Percentiles rank a stretch among this genome's conserved stretches.
These are phyloP conservation scores for Sporothrix globosa DNA, from an alignment of 2,329 filamentous ascomycete genomes.

Conservation along the genomic window DNA sequence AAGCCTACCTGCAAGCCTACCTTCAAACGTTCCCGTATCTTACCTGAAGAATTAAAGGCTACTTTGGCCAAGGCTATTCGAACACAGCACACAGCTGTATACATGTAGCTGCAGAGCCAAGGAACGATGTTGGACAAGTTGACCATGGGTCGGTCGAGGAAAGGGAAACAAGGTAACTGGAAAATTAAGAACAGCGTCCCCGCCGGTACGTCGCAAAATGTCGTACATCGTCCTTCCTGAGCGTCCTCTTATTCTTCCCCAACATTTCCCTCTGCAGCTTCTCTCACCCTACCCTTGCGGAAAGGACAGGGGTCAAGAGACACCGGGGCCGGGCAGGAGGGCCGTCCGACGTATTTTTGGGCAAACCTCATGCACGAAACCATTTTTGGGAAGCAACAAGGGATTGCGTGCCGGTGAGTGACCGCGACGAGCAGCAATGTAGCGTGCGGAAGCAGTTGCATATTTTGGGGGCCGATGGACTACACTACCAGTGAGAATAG, in stretches of 20 bases:
- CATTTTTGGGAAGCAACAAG: slow-evolving; percentile 27
- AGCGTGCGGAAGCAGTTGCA: slow-evolving; percentile 12
- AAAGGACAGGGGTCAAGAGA: slow-evolving; percentile 13
- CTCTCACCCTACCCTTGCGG: slow-evolving; percentile 2
- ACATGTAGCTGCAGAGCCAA: neutral
- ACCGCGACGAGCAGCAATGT: slow-evolving; percentile 1
- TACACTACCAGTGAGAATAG: neutral
- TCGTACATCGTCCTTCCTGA: too few species aligned
- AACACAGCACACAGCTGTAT: neutral
- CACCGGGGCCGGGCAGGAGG: slow-evolving; percentile 32
- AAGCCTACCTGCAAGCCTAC: neutral
- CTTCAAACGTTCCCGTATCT: neutral
- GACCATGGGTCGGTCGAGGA: neutral
- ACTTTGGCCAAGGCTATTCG: slow-evolving; percentile 17
- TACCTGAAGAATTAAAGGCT: neutral
- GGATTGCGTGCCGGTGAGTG: neutral
- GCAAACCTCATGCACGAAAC: slow-evolving; percentile 30
- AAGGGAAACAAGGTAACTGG: neutral
- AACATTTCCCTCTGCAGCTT: neutral
- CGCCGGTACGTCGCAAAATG: neutral
- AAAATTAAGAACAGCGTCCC: neutral
- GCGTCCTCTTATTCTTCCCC: neutral
- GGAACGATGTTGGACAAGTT: neutral
- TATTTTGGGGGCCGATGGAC: neutral
- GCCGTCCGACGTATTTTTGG: slow-evolving; percentile 26